Conservation (phyloP, 179 eudicot genomes). For the Camellia oleifera region DNA sequence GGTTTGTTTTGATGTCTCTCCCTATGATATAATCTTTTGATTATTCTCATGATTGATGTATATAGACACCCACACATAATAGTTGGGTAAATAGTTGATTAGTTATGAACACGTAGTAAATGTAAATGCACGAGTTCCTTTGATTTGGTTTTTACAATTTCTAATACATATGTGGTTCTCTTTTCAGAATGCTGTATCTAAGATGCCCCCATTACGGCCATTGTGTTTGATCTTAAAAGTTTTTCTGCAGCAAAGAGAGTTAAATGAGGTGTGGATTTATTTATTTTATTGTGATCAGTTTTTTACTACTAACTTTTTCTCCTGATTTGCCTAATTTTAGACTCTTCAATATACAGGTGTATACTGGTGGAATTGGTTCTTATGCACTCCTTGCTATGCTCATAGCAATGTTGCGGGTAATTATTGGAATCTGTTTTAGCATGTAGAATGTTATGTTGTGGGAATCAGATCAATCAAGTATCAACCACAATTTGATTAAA, state of each 20-base stretch:
- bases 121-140: background rate
- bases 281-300: background rate
- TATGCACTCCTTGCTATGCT: conserved; percentile 97
- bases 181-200: conserved; percentile 66
- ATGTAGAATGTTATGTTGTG: background rate
- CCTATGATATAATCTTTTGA: background rate
- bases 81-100: background rate
- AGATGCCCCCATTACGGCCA: conserved; percentile 77
- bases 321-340: background rate
- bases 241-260: conserved; percentile 88
- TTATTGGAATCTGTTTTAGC: conserved; percentile 15
- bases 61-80: background rate
- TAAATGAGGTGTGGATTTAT: conserved; percentile 61
- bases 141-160: conserved; percentile 1
- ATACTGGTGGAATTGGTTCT: conserved; percentile 95
- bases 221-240: conserved; percentile 87
- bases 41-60: background rate
- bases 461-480: background rate
- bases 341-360: conserved; percentile 10
- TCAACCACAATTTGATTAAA: background rate
- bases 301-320: too few species aligned
- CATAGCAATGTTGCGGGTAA: conserved; percentile 90
- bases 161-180: background rate
- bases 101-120: background rate
- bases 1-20: conserved; percentile 38